A percentile compares a stretch with the other conserved stretches of the same genome.
phyloP scores from a whole-genome alignment of 495 filamentous ascomycete genomes.

The Annulohypoxylon nitens region DNA sequence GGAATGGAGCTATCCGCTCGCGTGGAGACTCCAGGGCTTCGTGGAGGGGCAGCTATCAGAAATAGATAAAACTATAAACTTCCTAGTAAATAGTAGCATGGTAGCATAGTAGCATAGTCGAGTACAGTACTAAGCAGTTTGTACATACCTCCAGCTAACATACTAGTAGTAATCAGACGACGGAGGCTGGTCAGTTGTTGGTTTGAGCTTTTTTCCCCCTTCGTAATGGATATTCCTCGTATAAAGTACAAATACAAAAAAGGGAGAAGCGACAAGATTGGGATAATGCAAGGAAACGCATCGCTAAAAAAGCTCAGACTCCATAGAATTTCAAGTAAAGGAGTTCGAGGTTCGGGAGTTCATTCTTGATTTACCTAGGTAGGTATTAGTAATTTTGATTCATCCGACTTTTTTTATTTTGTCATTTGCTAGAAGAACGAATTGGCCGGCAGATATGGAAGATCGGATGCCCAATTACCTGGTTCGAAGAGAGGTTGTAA shows the following conservation, averaged over 20 bases:
- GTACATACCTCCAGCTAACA: not conserved
- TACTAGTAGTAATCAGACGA: slow-evolving; percentile 8
- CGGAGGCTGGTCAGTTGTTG: slow-evolving; percentile 20
- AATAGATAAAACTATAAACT: slow-evolving; percentile 5
- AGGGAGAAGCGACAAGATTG: slow-evolving; percentile 13
- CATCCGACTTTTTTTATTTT: slow-evolving; percentile 25
- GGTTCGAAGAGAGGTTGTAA: slow-evolving; percentile 41
- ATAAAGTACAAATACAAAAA: slow-evolving; percentile 5
- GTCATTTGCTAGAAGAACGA: slow-evolving; percentile 18
- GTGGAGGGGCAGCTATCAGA: slow-evolving; percentile 27
- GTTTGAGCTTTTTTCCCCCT: not conserved
- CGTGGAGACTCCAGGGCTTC: slow-evolving; percentile 25
- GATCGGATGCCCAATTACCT: slow-evolving; percentile 34
- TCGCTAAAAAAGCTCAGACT: not conserved
- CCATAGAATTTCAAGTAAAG: slow-evolving; percentile 11
- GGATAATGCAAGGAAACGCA: not conserved
- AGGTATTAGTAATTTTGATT: slow-evolving; percentile 37
- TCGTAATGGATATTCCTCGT: not conserved
- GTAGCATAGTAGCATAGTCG: not conserved
- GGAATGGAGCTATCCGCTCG: slow-evolving; percentile 34
- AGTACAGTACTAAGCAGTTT: not conserved
- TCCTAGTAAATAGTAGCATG: not conserved
- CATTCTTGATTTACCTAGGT: not conserved
- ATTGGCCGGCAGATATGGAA: slow-evolving; percentile 22
- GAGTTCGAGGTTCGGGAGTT: not conserved